Base-by-base conservation (phyloP, 2,329 filamentous ascomycete species). In the Xylaria sp. region DNA sequence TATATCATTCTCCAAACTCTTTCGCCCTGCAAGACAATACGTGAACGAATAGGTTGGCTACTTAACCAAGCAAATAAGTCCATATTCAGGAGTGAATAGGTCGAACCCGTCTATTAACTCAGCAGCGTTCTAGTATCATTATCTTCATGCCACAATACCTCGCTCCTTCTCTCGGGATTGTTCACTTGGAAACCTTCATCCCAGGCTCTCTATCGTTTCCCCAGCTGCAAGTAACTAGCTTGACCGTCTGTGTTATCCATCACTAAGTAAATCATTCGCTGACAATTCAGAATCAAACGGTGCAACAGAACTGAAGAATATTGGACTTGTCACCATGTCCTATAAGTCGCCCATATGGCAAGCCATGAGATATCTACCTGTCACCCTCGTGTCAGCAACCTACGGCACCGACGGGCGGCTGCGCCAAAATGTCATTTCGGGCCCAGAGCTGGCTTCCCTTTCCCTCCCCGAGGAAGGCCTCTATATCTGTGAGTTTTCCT, bases 381-480 rank as follows among this genome's bases (percentile, higher is more conserved):
- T 44, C 31, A 64, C 65, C 3, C 37, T 70, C 7, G n/a, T 69
- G 13, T 64, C 56, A 13, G 38, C 46, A 11, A 63, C 52, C 17
- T 61, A 68, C 21, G 61, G 23, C 11, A 25, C 13, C 13, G 55
- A 63, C 27, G 52, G 54, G 9, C 54, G 65, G 27, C 57, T 68
- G 6, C 62, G 51, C 27, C 46, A 47, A 25, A 56, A 53, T 5
- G 33, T 67, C 29, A 60, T 71, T 33, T 53, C 62, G 0, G 65
- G 62, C 6, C 55, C 41, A 4, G 52, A 47, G n/a, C 29, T 15
- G 3, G 11, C 19, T n/a, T 21, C 4, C 10, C 13, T 46, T 15
- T 25, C 19, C 13, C 11, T 60, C 3, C 44, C 17, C 10, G 70
- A 71, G 40, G 71, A 70, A 19, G 54, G 63, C 4, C 11, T 72